Percentiles rank a stretch among this genome's conserved stretches.
Conservation (phyloP, 768 basidiomycete genomes). For the Tricholoma matsutake region DNA sequence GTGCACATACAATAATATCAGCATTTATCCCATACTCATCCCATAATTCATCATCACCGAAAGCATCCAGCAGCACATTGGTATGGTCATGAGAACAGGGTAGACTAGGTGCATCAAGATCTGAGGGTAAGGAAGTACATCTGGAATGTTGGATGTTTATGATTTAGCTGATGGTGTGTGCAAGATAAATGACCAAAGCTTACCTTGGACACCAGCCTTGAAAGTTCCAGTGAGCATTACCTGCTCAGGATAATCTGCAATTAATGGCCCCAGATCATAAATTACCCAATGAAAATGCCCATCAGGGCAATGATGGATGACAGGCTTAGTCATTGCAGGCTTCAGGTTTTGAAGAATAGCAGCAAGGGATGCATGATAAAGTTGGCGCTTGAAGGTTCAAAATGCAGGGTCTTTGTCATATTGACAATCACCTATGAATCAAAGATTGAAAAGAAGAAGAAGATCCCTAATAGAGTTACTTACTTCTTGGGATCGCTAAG, state of each 20-base stretch:
- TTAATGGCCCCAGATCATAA: constrained; percentile 9
- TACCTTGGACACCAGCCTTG: constrained; percentile 25
- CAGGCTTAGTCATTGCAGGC: neutral
- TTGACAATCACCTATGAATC: neutral
- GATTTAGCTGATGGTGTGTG: too few species aligned
- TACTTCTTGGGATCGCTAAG: neutral
- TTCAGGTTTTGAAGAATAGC: neutral
- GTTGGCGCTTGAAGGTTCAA: constrained; percentile 7
- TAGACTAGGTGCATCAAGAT: neutral
- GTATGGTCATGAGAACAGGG: neutral
- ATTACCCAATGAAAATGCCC: constrained; percentile 18
- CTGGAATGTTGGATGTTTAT: neutral
- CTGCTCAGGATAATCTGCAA: constrained; percentile 12
- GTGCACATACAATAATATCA: neutral
- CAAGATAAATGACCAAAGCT: too few species aligned
- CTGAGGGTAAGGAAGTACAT: neutral
- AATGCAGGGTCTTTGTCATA: neutral
- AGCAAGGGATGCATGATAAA: neutral
- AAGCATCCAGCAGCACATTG: neutral
- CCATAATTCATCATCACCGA: neutral
- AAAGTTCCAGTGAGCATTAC: too few species aligned
- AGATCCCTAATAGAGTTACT: neutral
- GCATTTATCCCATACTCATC: neutral
- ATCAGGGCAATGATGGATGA: neutral
- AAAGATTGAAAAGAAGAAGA: neutral